A percentile compares a stretch with the other conserved stretches of the same genome.
Evolutionary conservation across 495 filamentous ascomycete species (phyloP).

Genomic region (Daldinia decipiens): DNA sequence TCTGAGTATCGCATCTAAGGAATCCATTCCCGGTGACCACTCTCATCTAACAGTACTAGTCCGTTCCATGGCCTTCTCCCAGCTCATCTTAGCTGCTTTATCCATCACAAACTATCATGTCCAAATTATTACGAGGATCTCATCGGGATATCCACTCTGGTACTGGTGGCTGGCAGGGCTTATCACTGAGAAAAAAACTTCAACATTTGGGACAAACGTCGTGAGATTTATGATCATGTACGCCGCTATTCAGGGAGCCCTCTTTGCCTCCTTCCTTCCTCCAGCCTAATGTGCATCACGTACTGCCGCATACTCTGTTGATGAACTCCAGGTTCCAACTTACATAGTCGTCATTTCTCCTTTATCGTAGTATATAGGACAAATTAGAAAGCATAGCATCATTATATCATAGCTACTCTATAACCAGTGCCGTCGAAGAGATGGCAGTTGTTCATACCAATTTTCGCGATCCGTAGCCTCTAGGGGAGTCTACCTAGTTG

Average conservation of each 20-base stretch:
- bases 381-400: neutral
- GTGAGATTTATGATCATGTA: constrained; percentile 78
- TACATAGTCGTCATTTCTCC: neutral
- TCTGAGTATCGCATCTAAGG: constrained; percentile 16
- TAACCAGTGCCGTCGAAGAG: neutral
- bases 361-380: neutral
- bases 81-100: constrained; percentile 75
- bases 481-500: too few species aligned
- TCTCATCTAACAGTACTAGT: constrained; percentile 45
- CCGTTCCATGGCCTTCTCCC: constrained; percentile 72
- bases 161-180: constrained; percentile 78
- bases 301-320: neutral
- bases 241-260: constrained; percentile 77
- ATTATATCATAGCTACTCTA: neutral
- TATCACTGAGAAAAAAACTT: constrained; percentile 42
- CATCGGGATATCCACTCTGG: constrained; percentile 90
- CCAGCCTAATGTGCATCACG: constrained; percentile 67
- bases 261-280: constrained; percentile 94
- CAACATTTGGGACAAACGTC: constrained; percentile 44
- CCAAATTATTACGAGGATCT: constrained; percentile 90
- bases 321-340: neutral
- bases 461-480: too few species aligned
- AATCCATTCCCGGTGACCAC: constrained; percentile 6
- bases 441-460: neutral
- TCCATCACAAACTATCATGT: constrained; percentile 86